Conservation (phyloP, 768 basidiomycete species). For the Mycena indigotica region DNA sequence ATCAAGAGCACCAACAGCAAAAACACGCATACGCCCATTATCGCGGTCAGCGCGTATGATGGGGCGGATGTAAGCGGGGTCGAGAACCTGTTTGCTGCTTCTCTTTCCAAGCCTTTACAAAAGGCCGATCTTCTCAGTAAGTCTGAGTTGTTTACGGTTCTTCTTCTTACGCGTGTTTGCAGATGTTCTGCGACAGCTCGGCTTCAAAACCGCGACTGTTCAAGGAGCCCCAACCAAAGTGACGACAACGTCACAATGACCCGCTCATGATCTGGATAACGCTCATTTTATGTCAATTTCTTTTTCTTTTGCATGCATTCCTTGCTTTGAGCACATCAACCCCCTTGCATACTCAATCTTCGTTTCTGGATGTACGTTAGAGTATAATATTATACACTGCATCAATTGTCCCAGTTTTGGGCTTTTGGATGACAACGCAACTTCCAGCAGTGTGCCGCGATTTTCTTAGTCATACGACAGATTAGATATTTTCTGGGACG, state of each 20-base stretch:
- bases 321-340: slow-evolving; percentile 28
- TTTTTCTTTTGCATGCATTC: slow-evolving; percentile 37
- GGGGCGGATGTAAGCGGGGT: slow-evolving; percentile 64
- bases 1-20: slow-evolving; percentile 97
- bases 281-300: slow-evolving; percentile 29
- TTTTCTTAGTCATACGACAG: too few relatives aligned
- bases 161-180: slow-evolving; percentile 4
- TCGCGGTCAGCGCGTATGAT: slow-evolving; percentile 89
- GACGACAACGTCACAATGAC: slow-evolving; percentile 42
- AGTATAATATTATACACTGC: slow-evolving; percentile 19
- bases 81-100: slow-evolving; percentile 75
- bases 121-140: slow-evolving; percentile 78
- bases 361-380: slow-evolving; percentile 26
- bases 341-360: slow-evolving; percentile 38
- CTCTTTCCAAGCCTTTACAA: slow-evolving; percentile 86
- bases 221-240: slow-evolving; percentile 60
- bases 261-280: slow-evolving; percentile 32
- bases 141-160: slow-evolving; percentile 18
- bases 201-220: slow-evolving; percentile 84
- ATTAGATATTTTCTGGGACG: too few relatives aligned
- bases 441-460: too few relatives aligned
- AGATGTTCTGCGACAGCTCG: slow-evolving; percentile 79
- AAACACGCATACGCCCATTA: slow-evolving; percentile 90
- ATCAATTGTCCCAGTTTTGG: too few relatives aligned
- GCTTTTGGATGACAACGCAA: too few relatives aligned